phyloP scores from a whole-genome alignment of 2,329 filamentous ascomycete genomes.

The Tricladium varicosporioides region DNA sequence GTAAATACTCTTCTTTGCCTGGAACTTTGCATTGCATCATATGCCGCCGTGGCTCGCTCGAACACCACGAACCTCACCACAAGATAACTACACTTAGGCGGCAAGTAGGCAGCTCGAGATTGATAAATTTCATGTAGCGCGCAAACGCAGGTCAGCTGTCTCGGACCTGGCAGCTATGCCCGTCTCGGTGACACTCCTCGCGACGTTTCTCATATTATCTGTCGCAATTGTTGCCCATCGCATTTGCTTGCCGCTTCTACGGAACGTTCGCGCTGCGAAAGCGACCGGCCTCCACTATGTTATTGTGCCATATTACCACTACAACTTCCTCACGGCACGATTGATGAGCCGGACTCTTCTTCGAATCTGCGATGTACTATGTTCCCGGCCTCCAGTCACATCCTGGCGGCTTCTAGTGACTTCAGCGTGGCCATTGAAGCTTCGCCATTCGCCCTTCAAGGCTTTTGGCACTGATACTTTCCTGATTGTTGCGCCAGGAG shows the following conservation, averaged over 20 bases:
- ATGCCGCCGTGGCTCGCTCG: not conserved
- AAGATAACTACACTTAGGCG: not conserved
- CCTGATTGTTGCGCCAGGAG: slow-evolving; percentile 56
- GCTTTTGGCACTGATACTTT: slow-evolving; percentile 49
- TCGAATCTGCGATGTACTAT: slow-evolving; percentile 6
- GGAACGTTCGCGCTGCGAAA: slow-evolving; percentile 11
- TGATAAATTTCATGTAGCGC: not conserved
- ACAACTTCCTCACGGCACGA: slow-evolving; percentile 11
- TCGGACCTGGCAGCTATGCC: not conserved
- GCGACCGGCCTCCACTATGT: slow-evolving; percentile 16
- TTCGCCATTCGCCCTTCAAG: slow-evolving; percentile 18
- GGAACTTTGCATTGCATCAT: not conserved
- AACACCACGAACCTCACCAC: not conserved
- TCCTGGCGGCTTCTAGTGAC: slow-evolving; percentile 17
- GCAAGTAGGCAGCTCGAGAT: not conserved
- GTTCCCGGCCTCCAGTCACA: slow-evolving; percentile 5
- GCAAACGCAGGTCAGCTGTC: not conserved
- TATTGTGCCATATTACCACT: slow-evolving; percentile 18
- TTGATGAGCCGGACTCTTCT: slow-evolving; percentile 12
- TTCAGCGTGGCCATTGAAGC: slow-evolving; percentile 15
- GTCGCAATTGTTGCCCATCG: not conserved
- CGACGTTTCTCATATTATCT: not conserved
- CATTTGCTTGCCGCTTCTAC: slow-evolving; percentile 5
- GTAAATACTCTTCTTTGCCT: not conserved
- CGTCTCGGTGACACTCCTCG: not conserved